Base-by-base conservation (phyloP, 768 basidiomycete genomes). In the Lactarius tabidus region DNA sequence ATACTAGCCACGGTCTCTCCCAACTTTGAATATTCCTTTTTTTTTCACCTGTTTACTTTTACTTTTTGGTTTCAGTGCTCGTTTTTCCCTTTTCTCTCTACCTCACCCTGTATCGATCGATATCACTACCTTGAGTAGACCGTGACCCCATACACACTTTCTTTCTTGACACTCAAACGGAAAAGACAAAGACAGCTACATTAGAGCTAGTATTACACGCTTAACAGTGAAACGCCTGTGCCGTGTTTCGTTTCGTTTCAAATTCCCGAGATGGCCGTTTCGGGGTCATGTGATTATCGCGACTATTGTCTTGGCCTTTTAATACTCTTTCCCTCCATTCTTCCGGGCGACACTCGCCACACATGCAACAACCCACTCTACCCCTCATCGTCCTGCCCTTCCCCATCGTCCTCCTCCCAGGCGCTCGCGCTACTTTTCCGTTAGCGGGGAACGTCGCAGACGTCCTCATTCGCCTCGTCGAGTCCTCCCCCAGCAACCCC, bases 381-480 rank as follows among this genome's bases (percentile, higher is more conserved):
- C 86, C 88, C 4, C 77, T 93, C 33, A 79, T 95, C 55, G 80
- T 84, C 6, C 84, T 95, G 33, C 81, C 85, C 0, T 79, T 88
- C 67, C 93, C 93, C 0, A 77, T 85, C 53, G 77, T 95, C 63
- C 84, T 95, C 41, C 83, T 93, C 15, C 93, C 93, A 0, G 85
- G 84, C 9, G 84, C 88, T 0, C 78, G 86, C 17, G 78, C 90
- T 52, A 86, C 89, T 0, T 75, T 93, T 64, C 85, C 89, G 0
- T 80, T 95, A 26, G 79, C 84, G 20, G 80, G 79, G 23, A 68
- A 81, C 28, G 79, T 87, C 39, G 90, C 87, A 26, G 84, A 89
- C 67, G 83, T 81, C 8, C 76, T 95, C 8, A 78, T 90, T 43
- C 76, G 84, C 0, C 81, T 91, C 68, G 82, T 90, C 53, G 85